These are phyloP conservation scores for Plasmodium chabaudi DNA, from an alignment of 169 alveolate species.

Conservation along the genomic window DNA sequence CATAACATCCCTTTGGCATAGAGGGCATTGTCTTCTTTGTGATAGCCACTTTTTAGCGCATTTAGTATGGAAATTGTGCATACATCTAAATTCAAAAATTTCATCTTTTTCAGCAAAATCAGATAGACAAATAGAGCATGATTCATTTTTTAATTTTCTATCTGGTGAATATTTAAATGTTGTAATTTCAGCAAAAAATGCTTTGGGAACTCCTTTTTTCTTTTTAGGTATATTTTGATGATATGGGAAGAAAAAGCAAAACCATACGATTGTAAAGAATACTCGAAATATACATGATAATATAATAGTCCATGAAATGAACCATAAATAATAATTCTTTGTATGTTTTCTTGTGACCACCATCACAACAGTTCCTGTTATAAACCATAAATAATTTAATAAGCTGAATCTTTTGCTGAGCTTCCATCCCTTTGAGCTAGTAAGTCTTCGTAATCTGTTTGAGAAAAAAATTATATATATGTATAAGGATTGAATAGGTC, in stretches of 20 bases:
- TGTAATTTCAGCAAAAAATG: conserved; percentile 61
- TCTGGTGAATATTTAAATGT: conserved; percentile 60
- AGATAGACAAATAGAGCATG: conserved; percentile 84
- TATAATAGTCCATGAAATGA: conserved; percentile 71
- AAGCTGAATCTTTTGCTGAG: conserved; percentile 79
- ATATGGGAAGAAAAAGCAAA: conserved; percentile 74
- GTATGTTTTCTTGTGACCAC: conserved; percentile 68
- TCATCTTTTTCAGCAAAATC: conserved; percentile 79
- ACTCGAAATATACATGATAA: conserved; percentile 69
- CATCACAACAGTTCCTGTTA: conserved; percentile 77
- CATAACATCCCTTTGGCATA: conserved; percentile 80
- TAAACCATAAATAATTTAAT: conserved; percentile 83
- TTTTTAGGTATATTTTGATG: conserved; percentile 69
- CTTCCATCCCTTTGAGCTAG: conserved; percentile 82
- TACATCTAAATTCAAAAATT: conserved; percentile 77
- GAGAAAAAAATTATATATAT: neutral
- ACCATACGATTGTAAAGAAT: conserved; percentile 70
- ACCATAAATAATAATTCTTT: conserved; percentile 64
- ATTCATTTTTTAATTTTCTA: conserved; percentile 52
- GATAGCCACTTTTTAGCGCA: conserved; percentile 85
- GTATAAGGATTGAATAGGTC: neutral
- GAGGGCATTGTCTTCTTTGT: conserved; percentile 81
- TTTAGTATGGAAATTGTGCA: conserved; percentile 81
- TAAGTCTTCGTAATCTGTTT: conserved; percentile 66
- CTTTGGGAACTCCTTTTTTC: conserved; percentile 71